Evolutionary conservation across 257 asterid genomes (phyloP).

Genomic region (Scutellaria minor): DNA sequence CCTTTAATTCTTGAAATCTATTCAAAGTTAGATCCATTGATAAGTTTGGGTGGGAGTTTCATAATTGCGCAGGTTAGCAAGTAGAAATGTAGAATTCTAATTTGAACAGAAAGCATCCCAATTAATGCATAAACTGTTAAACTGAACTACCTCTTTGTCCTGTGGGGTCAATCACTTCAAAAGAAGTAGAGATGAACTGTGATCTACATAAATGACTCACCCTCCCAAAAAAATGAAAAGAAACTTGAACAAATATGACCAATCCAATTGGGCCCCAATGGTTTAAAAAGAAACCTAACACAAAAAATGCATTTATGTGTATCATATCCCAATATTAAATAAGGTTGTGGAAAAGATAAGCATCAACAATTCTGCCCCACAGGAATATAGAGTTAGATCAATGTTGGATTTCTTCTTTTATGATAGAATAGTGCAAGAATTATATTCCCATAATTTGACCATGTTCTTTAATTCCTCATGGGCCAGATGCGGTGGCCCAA

Average conservation of each 20-base stretch:
- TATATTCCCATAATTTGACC: neutral
- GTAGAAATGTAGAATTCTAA: neutral
- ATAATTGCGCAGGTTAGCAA: no score
- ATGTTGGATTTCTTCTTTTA: neutral
- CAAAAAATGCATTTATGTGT: neutral
- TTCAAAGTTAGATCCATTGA: neutral
- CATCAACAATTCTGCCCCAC: neutral
- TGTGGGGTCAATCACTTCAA: conserved; percentile 17
- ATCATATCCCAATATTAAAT: neutral
- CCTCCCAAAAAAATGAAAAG: neutral
- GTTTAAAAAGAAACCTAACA: conserved; percentile 5
- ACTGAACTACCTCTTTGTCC: conserved; percentile 43
- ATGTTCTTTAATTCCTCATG: neutral
- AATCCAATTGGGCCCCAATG: conserved; percentile 5
- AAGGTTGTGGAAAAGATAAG: neutral
- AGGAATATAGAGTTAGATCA: conserved; percentile 7
- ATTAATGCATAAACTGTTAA: conserved; percentile 38
- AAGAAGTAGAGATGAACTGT: conserved; percentile 2
- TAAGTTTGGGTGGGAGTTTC: no score
- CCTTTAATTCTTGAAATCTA: no score
- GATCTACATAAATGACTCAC: conserved; percentile 23
- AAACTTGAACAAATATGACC: neutral
- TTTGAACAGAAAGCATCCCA: conserved; percentile 12
- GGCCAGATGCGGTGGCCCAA: conserved; percentile 15
- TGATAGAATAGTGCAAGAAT: neutral